Percentiles rank a stretch among this genome's conserved stretches.
These are phyloP conservation scores for Penicillium paneum DNA, from an alignment of 2,329 filamentous ascomycete genomes.

Conservation along the genomic window DNA sequence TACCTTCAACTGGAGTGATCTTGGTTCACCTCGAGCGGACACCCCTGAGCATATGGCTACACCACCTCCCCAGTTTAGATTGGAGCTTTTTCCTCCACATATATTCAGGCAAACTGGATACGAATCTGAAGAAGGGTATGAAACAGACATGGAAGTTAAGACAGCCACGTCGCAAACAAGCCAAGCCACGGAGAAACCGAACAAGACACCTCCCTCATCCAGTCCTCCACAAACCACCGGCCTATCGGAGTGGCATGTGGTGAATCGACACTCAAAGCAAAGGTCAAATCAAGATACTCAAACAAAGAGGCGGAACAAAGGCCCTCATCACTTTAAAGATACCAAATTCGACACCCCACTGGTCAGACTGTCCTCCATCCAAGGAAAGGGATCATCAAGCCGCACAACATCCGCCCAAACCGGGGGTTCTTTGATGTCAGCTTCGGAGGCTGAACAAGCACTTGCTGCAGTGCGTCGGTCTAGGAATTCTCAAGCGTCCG, in stretches of 20 bases:
- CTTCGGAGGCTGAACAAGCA: constrained; percentile 40
- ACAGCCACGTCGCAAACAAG: constrained; percentile 32
- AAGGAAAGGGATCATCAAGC: constrained; percentile 34
- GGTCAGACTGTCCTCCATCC: constrained; percentile 24
- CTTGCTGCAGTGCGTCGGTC: constrained; percentile 39
- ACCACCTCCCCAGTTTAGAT: constrained; percentile 24
- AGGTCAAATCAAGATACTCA: constrained; percentile 10
- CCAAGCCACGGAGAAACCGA: constrained; percentile 30
- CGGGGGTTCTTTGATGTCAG: constrained; percentile 19
- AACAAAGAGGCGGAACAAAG: constrained; percentile 10
- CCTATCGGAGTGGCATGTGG: constrained; percentile 35
- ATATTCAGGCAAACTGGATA: constrained; percentile 27
- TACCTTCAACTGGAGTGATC: constrained; percentile 34
- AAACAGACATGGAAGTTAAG: constrained; percentile 34
- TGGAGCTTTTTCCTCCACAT: constrained; percentile 35
- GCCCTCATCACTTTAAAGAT: constrained; percentile 19
- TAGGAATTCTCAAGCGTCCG: constrained; percentile 31
- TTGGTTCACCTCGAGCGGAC: constrained; percentile 29
- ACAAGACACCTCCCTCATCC: constrained; percentile 20
- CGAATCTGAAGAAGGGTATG: constrained; percentile 33
- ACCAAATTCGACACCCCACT: constrained; percentile 24
- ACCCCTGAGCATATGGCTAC: constrained; percentile 34
- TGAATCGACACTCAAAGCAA: constrained; percentile 22
- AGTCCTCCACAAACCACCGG: constrained; percentile 23
- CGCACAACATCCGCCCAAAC: constrained; percentile 15